phyloP scores from a whole-genome alignment of 352 stramenopile species.

The Aphanomyces euteiches region DNA sequence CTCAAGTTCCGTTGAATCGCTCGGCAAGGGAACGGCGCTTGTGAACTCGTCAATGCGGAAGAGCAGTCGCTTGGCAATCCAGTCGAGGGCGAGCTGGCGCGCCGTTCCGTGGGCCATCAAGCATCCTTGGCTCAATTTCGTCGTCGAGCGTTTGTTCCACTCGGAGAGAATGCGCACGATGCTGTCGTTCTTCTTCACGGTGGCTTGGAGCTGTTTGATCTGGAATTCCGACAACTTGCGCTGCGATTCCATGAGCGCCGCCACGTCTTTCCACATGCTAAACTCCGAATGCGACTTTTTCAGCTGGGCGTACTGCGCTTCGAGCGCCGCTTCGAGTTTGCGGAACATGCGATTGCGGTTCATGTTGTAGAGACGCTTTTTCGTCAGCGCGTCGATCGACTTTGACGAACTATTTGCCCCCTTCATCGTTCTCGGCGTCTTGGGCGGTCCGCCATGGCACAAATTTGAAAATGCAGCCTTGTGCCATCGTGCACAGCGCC shows the following conservation, averaged over 20 bases:
- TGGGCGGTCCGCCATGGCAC: too few relatives aligned
- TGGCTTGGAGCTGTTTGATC: neutral
- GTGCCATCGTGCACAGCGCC: too few relatives aligned
- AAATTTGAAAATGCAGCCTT: too few relatives aligned
- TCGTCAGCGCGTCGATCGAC: neutral
- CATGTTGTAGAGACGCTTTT: slow-evolving; percentile 7
- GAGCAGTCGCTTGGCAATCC: neutral
- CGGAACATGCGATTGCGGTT: neutral
- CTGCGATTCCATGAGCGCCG: neutral
- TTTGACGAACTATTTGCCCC: too few relatives aligned
- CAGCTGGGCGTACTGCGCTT: neutral
- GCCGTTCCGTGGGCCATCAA: neutral
- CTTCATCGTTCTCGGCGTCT: too few relatives aligned
- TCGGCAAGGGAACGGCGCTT: too few relatives aligned
- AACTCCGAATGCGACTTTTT: neutral
- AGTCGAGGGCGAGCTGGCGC: neutral
- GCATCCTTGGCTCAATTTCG: neutral
- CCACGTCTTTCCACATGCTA: neutral
- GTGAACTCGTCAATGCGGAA: too few relatives aligned
- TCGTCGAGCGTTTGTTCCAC: neutral
- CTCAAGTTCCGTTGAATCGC: neutral
- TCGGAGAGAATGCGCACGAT: neutral
- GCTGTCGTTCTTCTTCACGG: neutral
- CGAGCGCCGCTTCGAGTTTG: neutral
- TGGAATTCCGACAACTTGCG: neutral